These are phyloP conservation scores for Combretum micranthum DNA, from an alignment of 345 rosid genomes.

Conservation along the genomic window DNA sequence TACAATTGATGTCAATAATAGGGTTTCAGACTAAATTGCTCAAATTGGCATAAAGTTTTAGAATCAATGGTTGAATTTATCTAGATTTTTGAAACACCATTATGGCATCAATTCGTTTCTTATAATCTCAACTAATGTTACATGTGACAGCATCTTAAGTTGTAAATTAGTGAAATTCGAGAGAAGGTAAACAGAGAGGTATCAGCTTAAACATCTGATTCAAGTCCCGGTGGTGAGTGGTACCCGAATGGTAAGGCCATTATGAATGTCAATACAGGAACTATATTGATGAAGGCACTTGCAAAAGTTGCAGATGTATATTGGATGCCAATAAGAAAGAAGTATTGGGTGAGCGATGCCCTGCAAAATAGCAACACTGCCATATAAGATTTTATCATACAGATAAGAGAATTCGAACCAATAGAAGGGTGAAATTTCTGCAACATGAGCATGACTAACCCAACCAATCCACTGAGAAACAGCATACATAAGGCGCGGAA, in stretches of 20 bases:
- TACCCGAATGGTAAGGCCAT: slow-evolving; percentile 61
- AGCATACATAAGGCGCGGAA: slow-evolving; percentile 33
- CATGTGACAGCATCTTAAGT: no score
- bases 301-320: slow-evolving; percentile 66
- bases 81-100: no score
- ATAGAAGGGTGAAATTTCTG: background rate
- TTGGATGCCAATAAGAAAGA: slow-evolving; percentile 60
- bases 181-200: no score
- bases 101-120: no score
- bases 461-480: slow-evolving; percentile 61
- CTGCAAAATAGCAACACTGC: slow-evolving; percentile 21
- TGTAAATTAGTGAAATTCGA: no score
- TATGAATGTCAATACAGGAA: slow-evolving; percentile 58
- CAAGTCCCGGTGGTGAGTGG: background rate
- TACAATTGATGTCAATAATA: background rate
- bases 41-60: background rate
- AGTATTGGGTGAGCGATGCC: slow-evolving; percentile 59
- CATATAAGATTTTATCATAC: no score
- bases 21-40: background rate
- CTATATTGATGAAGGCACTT: slow-evolving; percentile 50
- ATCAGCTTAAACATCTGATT: no score
- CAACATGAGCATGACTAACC: slow-evolving; percentile 29
- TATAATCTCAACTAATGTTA: no score
- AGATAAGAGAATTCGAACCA: no score
- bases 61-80: background rate